A percentile compares a stretch with the other conserved stretches of the same genome.
Conservation (phyloP, 108 stramenopile species). For the Skeletonema costatum region DNA sequence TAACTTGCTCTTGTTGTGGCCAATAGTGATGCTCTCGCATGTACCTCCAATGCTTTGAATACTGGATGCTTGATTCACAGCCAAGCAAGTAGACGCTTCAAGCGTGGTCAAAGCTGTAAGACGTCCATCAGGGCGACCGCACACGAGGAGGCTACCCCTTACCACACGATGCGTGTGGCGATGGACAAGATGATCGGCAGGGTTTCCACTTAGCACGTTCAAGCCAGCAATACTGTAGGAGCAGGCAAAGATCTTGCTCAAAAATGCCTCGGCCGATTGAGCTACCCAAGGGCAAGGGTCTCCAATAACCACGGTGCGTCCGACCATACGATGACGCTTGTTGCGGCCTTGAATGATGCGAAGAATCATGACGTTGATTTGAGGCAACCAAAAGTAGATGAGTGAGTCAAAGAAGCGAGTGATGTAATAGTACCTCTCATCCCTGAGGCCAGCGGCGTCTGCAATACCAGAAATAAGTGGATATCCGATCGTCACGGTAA, state of each 20-base stretch:
- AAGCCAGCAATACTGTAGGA: slow-evolving; percentile 77
- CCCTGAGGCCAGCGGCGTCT: slow-evolving; percentile 36
- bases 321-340: slow-evolving; percentile 74
- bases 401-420: slow-evolving; percentile 63
- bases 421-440: slow-evolving; percentile 17
- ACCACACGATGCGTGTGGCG: slow-evolving; percentile 78
- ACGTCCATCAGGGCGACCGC: slow-evolving; percentile 87
- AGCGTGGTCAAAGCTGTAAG: slow-evolving; percentile 75
- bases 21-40: slow-evolving; percentile 80
- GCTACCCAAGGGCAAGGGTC: slow-evolving; percentile 78
- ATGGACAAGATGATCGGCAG: slow-evolving; percentile 84
- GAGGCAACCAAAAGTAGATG: slow-evolving; percentile 79
- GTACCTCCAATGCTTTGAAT: slow-evolving; percentile 73
- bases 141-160: slow-evolving; percentile 71
- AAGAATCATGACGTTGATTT: slow-evolving; percentile 65
- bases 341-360: slow-evolving; percentile 68
- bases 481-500: slow-evolving; percentile 64
- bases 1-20: slow-evolving; percentile 75
- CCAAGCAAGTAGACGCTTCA: slow-evolving; percentile 68
- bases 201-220: slow-evolving; percentile 73
- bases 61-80: slow-evolving; percentile 79
- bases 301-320: slow-evolving; percentile 81
- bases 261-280: slow-evolving; percentile 77
- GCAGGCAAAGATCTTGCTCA: slow-evolving; percentile 77
- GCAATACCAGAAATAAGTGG: slow-evolving; percentile 60